These are phyloP conservation scores for Pleurotus tuoliensis DNA, from an alignment of 768 basidiomycete species.

Conservation along the genomic window DNA sequence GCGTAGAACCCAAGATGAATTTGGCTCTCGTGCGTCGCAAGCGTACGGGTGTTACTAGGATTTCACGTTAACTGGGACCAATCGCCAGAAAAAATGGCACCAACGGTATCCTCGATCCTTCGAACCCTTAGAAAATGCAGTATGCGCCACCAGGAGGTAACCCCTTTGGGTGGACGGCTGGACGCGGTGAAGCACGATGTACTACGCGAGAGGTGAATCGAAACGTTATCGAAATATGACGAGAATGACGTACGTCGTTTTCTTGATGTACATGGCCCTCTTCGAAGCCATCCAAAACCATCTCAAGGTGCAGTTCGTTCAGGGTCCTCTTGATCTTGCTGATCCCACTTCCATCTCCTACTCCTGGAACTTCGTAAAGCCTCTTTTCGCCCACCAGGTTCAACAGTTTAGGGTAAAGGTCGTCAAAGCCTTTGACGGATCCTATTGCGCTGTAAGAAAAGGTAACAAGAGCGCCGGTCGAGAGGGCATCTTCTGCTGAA, in stretches of 20 bases:
- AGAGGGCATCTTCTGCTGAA: conserved; percentile 92
- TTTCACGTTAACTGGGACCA: conserved; percentile 48
- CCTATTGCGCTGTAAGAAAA: conserved; percentile 89
- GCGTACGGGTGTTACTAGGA: conserved; percentile 53
- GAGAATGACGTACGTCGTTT: conserved; percentile 66
- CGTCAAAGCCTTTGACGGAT: conserved; percentile 96
- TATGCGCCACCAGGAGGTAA: conserved; percentile 88
- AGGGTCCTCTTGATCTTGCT: conserved; percentile 63
- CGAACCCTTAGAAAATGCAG: conserved; percentile 81
- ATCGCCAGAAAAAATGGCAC: conserved; percentile 19
- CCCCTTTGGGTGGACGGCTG: conserved; percentile 89
- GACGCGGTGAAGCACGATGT: conserved; percentile 90
- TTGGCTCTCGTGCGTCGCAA: conserved; percentile 75
- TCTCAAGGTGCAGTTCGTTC: conserved; percentile 87
- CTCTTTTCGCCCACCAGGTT: conserved; percentile 85
- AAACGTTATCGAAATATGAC: background rate
- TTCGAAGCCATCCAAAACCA: conserved; percentile 80
- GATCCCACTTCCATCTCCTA: conserved; percentile 54
- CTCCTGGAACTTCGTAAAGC: conserved; percentile 65
- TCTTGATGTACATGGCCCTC: conserved; percentile 98
- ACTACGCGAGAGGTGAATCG: conserved; percentile 41
- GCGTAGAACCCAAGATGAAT: conserved; percentile 76
- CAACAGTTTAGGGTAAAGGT: conserved; percentile 92
- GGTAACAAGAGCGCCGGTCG: conserved; percentile 87
- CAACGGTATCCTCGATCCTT: conserved; percentile 79